Conservation (phyloP, 1,284 basidiomycete species). For the Ustilago sp. region DNA sequence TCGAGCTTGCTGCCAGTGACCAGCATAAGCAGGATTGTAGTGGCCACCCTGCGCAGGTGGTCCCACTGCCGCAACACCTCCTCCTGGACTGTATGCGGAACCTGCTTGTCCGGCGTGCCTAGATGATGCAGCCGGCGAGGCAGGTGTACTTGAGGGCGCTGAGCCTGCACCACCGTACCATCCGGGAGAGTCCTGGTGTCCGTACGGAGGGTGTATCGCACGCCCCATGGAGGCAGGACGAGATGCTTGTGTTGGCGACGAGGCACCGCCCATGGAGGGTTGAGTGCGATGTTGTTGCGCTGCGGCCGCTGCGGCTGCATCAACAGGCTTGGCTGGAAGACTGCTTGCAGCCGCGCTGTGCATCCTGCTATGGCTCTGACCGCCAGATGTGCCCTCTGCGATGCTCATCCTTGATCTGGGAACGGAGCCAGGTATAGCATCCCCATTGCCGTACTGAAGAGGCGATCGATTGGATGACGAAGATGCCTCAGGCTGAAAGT, state of each 20-base stretch:
- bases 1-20: constrained; percentile 38
- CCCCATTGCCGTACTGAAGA: constrained; percentile 7
- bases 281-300: constrained; percentile 9
- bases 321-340: constrained; percentile 41
- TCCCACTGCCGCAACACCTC: constrained; percentile 14
- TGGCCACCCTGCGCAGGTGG: constrained; percentile 25
- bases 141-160: constrained; percentile 24
- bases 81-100: constrained; percentile 22
- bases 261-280: constrained; percentile 5
- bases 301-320: constrained; percentile 32
- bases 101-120: constrained; percentile 6
- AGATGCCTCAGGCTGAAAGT: constrained; percentile 18
- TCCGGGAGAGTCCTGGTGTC: constrained; percentile 17
- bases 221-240: constrained; percentile 12
- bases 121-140: constrained; percentile 22
- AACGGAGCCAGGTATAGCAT: neutral
- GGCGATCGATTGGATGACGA: neutral
- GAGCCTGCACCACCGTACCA: constrained; percentile 24
- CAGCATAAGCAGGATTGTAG: constrained; percentile 46
- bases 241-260: constrained; percentile 23
- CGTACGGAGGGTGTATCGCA: constrained; percentile 12
- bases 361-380: constrained; percentile 21
- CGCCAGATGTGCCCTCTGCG: constrained; percentile 11
- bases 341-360: constrained; percentile 22
- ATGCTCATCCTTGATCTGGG: constrained; percentile 26